Evolutionary conservation across 2,329 filamentous ascomycete genomes (phyloP).

Genomic region (Diplocarpon rosae): DNA sequence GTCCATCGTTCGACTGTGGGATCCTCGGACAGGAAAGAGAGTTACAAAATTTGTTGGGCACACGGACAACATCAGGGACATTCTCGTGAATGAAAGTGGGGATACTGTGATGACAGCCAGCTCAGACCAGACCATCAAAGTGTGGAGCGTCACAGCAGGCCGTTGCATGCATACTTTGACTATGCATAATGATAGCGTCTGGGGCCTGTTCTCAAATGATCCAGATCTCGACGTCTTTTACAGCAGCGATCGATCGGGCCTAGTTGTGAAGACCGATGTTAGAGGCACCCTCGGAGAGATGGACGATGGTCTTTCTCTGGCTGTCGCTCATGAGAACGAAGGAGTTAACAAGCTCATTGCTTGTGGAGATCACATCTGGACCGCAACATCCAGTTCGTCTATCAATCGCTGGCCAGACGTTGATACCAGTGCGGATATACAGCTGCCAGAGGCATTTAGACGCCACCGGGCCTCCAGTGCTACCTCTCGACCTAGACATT

Average conservation of each 20-base stretch:
- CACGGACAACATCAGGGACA: conserved; percentile 85
- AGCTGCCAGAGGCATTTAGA: conserved; percentile 45
- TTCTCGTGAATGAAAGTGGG: conserved; percentile 78
- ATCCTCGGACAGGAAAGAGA: conserved; percentile 75
- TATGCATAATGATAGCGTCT: conserved; percentile 98
- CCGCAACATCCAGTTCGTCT: conserved; percentile 60
- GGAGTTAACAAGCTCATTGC: conserved; percentile 60
- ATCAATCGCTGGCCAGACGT: conserved; percentile 71
- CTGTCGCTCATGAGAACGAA: conserved; percentile 85
- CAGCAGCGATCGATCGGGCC: conserved; percentile 80
- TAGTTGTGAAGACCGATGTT: conserved; percentile 94
- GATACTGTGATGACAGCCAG: conserved; percentile 91
- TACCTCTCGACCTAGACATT: conserved; percentile 30
- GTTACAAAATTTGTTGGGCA: conserved; percentile 96
- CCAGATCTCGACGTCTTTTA: conserved; percentile 84
- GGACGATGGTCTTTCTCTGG: conserved; percentile 81
- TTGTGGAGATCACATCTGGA: conserved; percentile 48
- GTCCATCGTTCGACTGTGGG: conserved; percentile 86
- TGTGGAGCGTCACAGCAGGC: conserved; percentile 92
- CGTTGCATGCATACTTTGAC: conserved; percentile 96
- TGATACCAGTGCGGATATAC: conserved; percentile 63
- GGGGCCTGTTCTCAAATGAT: conserved; percentile 86
- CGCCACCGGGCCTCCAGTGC: conserved; percentile 38
- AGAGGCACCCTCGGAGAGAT: conserved; percentile 59
- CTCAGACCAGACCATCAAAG: conserved; percentile 92